Base-by-base conservation (phyloP, 139 green algal genomes). In the Coelastrella sp. region DNA sequence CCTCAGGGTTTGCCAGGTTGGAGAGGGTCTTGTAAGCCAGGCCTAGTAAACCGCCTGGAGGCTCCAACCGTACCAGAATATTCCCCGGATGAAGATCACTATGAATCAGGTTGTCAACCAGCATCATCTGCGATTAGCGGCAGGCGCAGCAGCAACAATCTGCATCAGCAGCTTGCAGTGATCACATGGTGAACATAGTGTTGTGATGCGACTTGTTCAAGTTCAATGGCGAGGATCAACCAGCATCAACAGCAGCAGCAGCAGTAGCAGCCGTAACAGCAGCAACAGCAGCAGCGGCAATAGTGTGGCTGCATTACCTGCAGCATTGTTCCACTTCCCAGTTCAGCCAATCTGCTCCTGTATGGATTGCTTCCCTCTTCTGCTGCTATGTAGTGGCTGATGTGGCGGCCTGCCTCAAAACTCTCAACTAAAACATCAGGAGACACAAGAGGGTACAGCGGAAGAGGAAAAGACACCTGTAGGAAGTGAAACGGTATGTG, bases 31-130 rank as follows among this genome's bases (percentile, higher is more conserved):
- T 82, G 85, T 92, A 91, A 9, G 88, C 59, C 19, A 90, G 38
- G 34, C 88, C 91, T 40, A 91, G 83, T 62, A 93, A 80, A 19
- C 89, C 89, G 0, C 68, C 67, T 2, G 91, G 87, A 1, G 91
- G 81, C 25, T 94, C 89, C 62, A 96, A 87, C 2, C 89, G 87
- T 30, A 98, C 95, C 27, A 98, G 88, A 81, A 98, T 98, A 90
- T 98, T 98, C 64, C 95, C 93, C 0, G 92, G 82, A 25, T 88
- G 82, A 87, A 99, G 88, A 86, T 99, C 97, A 1, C 94, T 94
- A 88, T 99, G 97, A 21, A 99, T 94, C 41, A 99, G 94, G 92
- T 99, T 99, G 93, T 99, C 95, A n/a, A 97, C 84, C 41, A 98
- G 85, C 91, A 98, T 93, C 94, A 98, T 98, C 88, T 98, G 91